Conservation (phyloP, 2,329 filamentous ascomycete genomes). For the Penicillium olsonii region DNA sequence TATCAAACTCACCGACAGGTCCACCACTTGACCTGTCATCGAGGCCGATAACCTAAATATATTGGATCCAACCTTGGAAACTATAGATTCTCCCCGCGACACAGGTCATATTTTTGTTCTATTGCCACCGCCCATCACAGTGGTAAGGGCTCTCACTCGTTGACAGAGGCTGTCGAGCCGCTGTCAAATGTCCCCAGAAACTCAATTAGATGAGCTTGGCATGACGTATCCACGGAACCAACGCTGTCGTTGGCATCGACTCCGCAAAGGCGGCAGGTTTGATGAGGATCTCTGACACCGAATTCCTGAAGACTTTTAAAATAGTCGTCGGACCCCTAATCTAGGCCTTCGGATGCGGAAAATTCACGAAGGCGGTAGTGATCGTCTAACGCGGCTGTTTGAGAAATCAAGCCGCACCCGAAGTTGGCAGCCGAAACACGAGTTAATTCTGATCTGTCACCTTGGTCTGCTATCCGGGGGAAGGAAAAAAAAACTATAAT, state of each 20-base stretch:
- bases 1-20: not conserved
- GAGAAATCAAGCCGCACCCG: not conserved
- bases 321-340: not conserved
- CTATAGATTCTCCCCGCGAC: not conserved
- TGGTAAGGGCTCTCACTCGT: not conserved
- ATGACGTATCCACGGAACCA: conserved; percentile 6
- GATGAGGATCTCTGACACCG: not conserved
- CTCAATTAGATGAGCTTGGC: conserved; percentile 13
- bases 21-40: not conserved
- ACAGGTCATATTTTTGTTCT: not conserved
- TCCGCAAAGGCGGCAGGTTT: too few species aligned
- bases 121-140: not conserved
- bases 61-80: not conserved
- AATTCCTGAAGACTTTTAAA: not conserved
- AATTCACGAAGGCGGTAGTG: conserved; percentile 13
- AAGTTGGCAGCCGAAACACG: not conserved
- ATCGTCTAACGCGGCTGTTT: conserved; percentile 20
- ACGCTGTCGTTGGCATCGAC: too few species aligned
- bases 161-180: not conserved
- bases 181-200: conserved; percentile 12
- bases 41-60: not conserved
- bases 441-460: not conserved
- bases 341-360: conserved; percentile 9
- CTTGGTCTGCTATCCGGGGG: not conserved
- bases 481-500: too few species aligned